Base-by-base conservation (phyloP, 805 yeast species). In the Hanseniaspora guilliermondii region DNA sequence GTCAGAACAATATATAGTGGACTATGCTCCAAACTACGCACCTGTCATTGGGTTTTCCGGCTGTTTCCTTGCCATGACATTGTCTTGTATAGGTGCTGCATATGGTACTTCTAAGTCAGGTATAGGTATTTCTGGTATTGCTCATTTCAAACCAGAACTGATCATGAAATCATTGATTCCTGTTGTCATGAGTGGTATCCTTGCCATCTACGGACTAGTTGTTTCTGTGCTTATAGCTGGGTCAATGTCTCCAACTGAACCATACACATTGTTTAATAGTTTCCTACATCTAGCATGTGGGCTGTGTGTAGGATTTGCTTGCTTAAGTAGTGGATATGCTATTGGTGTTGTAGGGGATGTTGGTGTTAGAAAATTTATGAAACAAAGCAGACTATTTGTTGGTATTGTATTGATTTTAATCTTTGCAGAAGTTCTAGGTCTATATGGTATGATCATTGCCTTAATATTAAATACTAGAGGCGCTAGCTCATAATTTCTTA, bases 41-140 rank as follows among this genome's bases (percentile, higher is more conserved):
- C 97, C 98, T 57, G 93, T 93, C 69, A 82, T 93, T 66, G 98
- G 98, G 41, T 88, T 91, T 70, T 96, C 97, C 39, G 98, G 97
- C 47, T 89, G 97, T 71, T 87, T 93, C 6, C 83, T 87, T 47
- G 95, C 96, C 49, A 86, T 87, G 86, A 78, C 87, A 24, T 73
- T 91, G 56, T 83, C 94, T 56, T 87, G 96, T 65, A 83, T 91
- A n/a, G 99, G 99, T 58, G 97, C 99, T 4, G 97, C 97, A 58
- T 83, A 88, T 61, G 99, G 98, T 56, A 91, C 97, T 3, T 97
- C 97, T 58, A 93, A 93, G 70, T 85, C 96, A 45, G 99, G 99
- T 56, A 83, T 93, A 59, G 99, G 99, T 76, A 93, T 93, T 63
- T 74, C 97, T 33, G 99, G 97, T 76, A 88, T 93, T 60, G 97